These are phyloP conservation scores for Aspergillus phoenicis DNA, from an alignment of 2,329 filamentous ascomycete genomes.

Conservation along the genomic window DNA sequence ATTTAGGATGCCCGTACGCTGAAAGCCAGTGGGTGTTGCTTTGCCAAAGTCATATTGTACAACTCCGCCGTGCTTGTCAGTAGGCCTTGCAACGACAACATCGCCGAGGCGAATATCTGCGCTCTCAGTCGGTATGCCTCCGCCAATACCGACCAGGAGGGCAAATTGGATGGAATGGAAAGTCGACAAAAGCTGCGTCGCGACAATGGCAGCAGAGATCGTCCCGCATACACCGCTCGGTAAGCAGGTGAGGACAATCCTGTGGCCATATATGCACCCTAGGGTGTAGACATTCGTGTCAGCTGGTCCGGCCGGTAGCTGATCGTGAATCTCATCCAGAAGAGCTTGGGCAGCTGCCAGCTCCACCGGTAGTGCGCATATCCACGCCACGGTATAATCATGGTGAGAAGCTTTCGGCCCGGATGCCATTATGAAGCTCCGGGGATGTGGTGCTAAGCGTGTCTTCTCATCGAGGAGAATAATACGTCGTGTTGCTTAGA, in stretches of 20 bases:
- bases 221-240: not conserved
- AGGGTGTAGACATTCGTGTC: not conserved
- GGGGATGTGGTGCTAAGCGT: too few relatives aligned
- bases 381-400: not conserved
- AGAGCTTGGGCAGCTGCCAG: not conserved
- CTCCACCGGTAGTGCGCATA: not conserved
- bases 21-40: not conserved
- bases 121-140: not conserved
- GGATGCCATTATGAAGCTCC: too few relatives aligned
- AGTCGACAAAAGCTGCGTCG: not conserved
- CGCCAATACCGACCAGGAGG: not conserved
- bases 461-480: too few relatives aligned
- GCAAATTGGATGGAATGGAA: not conserved
- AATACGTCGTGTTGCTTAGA: too few relatives aligned
- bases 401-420: not conserved
- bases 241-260: not conserved
- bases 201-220: not conserved
- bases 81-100: not conserved
- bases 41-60: constrained; percentile 15
- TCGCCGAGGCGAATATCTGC: not conserved
- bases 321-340: not conserved
- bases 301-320: not conserved
- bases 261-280: not conserved
- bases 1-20: constrained; percentile 5
- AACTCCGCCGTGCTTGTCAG: not conserved